Percentiles rank a stretch among this genome's conserved stretches.
These are phyloP conservation scores for Cryptosporidium baileyi DNA, from an alignment of 169 alveolate species.

Conservation along the genomic window DNA sequence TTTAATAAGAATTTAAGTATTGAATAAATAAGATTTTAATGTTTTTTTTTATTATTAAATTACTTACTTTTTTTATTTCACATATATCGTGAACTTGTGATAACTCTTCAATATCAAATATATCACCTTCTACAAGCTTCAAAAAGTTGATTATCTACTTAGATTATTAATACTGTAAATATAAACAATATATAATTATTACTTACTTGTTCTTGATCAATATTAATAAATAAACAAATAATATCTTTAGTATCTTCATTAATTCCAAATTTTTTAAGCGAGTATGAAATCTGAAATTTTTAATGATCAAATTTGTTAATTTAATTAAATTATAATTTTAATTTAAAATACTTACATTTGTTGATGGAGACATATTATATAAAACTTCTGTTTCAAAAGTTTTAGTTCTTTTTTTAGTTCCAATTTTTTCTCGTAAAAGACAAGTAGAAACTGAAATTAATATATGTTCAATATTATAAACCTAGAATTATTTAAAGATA, in stretches of 20 bases:
- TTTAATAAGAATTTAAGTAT: background rate
- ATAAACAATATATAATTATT: background rate
- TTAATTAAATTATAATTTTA: background rate
- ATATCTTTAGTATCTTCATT: conserved; percentile 14
- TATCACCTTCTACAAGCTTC: background rate
- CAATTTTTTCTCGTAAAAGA: conserved; percentile 5
- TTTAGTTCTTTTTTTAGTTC: conserved; percentile 19
- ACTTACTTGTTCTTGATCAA: conserved; percentile 14
- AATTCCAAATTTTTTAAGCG: conserved; percentile 47
- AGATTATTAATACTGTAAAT: background rate
- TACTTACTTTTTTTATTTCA: conserved; percentile 35
- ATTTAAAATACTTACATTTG: conserved; percentile 27
- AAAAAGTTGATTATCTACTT: background rate
- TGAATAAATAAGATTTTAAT: no score
- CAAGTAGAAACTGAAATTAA: conserved; percentile 8
- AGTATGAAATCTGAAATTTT: conserved; percentile 1
- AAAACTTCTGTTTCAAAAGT: conserved; percentile 55
- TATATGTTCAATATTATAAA: conserved; percentile 49
- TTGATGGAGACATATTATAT: conserved; percentile 63
- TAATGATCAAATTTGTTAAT: background rate
- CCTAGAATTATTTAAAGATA: background rate
- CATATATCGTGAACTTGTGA: conserved; percentile 3
- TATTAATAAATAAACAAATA: conserved; percentile 16
- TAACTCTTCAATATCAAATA: background rate
- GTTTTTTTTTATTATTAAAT: background rate